These are phyloP conservation scores for Dictyostelium purpureum DNA, from an alignment of 78 protist genomes.

Conservation along the genomic window DNA sequence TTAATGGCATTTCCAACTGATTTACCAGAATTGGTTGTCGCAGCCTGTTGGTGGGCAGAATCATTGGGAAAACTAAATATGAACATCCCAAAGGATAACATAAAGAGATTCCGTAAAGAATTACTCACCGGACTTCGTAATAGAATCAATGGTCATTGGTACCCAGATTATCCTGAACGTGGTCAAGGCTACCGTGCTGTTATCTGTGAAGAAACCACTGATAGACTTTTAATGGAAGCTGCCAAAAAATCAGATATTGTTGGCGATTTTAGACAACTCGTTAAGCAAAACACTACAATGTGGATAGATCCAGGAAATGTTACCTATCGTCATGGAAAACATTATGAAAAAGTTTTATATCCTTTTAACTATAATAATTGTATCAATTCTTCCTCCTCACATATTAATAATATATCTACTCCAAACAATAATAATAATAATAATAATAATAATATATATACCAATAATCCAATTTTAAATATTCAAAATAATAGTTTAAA, in stretches of 20 bases:
- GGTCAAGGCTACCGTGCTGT: slow-evolving; percentile 72
- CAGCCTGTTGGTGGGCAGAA: slow-evolving; percentile 78
- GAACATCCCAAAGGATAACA: slow-evolving; percentile 53
- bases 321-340: slow-evolving; percentile 69
- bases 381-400: not conserved
- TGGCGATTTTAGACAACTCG: slow-evolving; percentile 56
- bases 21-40: slow-evolving; percentile 59
- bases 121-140: slow-evolving; percentile 37
- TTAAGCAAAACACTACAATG: slow-evolving; percentile 67
- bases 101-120: slow-evolving; percentile 50
- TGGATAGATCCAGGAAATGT: slow-evolving; percentile 75
- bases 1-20: slow-evolving; percentile 19
- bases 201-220: slow-evolving; percentile 64
- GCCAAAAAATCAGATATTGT: slow-evolving; percentile 56
- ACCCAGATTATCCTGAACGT: slow-evolving; percentile 59
- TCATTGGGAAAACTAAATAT: slow-evolving; percentile 34
- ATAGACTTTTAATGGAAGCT: slow-evolving; percentile 53
- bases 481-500: not conserved
- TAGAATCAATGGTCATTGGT: slow-evolving; percentile 66
- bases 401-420: not conserved
- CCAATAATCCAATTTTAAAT: not conserved
- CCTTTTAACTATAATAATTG: not conserved
- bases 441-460: not conserved
- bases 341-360: slow-evolving; percentile 64
- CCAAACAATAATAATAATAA: not conserved